phyloP scores from a whole-genome alignment of 768 basidiomycete genomes.

The Hypholoma sublateritium region DNA sequence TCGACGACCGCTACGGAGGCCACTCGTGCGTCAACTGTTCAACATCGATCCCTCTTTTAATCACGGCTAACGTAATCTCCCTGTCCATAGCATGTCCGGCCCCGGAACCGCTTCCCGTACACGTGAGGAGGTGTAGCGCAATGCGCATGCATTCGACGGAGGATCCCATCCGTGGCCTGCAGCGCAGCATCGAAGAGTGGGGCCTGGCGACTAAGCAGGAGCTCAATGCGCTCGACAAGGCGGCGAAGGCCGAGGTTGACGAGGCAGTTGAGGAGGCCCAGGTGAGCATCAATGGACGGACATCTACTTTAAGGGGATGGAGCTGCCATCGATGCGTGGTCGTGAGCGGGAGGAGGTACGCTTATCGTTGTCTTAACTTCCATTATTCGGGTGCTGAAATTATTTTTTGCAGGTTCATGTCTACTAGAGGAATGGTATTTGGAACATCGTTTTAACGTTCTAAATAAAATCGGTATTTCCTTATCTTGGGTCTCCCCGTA shows the following conservation, averaged over 20 bases:
- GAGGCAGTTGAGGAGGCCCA: constrained; percentile 92
- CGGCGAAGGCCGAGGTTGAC: constrained; percentile 86
- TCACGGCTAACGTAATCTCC: neutral
- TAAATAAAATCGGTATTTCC: too few relatives aligned
- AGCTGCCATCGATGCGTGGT: constrained; percentile 85
- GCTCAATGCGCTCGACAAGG: constrained; percentile 87
- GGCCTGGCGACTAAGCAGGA: constrained; percentile 86
- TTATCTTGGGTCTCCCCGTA: too few relatives aligned
- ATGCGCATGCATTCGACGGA: constrained; percentile 94
- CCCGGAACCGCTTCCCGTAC: constrained; percentile 99
- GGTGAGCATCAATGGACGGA: constrained; percentile 80
- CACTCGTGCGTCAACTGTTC: constrained; percentile 90
- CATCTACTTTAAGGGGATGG: constrained; percentile 86
- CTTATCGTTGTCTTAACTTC: neutral
- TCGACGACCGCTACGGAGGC: constrained; percentile 88
- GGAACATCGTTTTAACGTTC: too few relatives aligned
- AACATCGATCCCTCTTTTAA: neutral
- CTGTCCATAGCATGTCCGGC: constrained; percentile 74
- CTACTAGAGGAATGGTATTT: too few relatives aligned
- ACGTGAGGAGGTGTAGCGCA: constrained; percentile 95
- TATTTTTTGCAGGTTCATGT: neutral
- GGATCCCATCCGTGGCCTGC: constrained; percentile 93
- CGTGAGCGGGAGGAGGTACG: constrained; percentile 85
- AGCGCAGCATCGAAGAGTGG: constrained; percentile 94
- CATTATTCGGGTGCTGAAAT: neutral